These are phyloP conservation scores for Neophaeococcomyces mojaviensis DNA, from an alignment of 2,329 filamentous ascomycete genomes.

Conservation along the genomic window DNA sequence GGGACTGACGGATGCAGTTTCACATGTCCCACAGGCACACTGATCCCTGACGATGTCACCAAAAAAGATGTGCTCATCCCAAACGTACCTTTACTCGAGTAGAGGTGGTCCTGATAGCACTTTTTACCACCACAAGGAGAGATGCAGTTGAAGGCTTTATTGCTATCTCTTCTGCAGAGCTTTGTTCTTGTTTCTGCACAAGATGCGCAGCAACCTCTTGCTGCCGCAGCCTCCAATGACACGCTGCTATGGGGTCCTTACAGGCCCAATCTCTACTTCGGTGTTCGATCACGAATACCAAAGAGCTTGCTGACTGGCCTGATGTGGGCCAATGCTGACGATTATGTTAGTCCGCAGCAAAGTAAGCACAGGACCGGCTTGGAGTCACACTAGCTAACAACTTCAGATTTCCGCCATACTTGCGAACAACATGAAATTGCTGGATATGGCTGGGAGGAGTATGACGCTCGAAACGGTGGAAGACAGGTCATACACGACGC, in stretches of 20 bases:
- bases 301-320: conserved; percentile 75
- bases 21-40: no score
- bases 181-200: conserved; percentile 2
- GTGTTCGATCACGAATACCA: conserved; percentile 71
- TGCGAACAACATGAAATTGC: conserved; percentile 94
- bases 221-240: conserved; percentile 51
- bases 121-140: neutral
- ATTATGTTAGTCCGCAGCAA: conserved; percentile 65
- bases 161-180: conserved; percentile 7
- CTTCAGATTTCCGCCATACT: conserved; percentile 74
- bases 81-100: no score
- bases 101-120: no score
- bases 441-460: conserved; percentile 97
- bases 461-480: conserved; percentile 80
- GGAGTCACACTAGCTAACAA: conserved; percentile 9
- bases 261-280: conserved; percentile 89
- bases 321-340: conserved; percentile 82
- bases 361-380: conserved; percentile 47
- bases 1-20: no score
- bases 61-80: no score
- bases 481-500: conserved; percentile 85
- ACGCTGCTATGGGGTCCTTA: conserved; percentile 95
- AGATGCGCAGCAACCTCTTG: conserved; percentile 1
- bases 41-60: no score
- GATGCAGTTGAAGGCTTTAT: conserved; percentile 6